These are phyloP conservation scores for Terfezia claveryi DNA, from an alignment of 495 filamentous ascomycete species.

Conservation along the genomic window DNA sequence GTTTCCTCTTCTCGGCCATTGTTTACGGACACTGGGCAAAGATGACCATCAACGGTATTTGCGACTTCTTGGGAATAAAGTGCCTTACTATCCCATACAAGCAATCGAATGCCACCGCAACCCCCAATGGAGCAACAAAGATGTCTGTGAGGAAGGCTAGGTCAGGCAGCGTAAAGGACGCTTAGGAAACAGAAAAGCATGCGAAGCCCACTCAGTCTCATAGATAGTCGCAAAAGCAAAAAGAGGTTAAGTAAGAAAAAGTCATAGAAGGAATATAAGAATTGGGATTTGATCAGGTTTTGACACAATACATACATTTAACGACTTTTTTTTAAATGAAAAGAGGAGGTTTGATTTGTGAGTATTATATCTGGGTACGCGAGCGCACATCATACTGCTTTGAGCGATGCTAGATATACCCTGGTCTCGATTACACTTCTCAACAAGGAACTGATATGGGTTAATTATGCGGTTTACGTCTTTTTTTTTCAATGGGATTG, in stretches of 20 bases:
- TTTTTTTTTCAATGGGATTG: not conserved
- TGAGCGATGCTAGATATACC: not conserved
- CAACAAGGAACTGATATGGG: too few relatives aligned
- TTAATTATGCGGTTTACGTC: not conserved
- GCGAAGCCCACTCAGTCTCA: not conserved
- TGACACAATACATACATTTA: not conserved
- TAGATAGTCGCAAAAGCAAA: not conserved
- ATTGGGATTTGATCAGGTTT: too few relatives aligned
- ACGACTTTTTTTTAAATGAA: not conserved
- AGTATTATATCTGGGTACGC: not conserved
- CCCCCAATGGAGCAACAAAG: not conserved
- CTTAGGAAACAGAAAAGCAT: not conserved
- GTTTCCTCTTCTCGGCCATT: slow-evolving; percentile 57
- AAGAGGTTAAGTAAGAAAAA: too few relatives aligned
- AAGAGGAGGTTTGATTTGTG: not conserved
- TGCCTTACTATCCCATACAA: slow-evolving; percentile 68
- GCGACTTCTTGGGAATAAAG: slow-evolving; percentile 75
- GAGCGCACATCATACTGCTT: not conserved
- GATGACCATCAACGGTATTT: slow-evolving; percentile 78
- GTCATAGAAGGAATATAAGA: too few relatives aligned
- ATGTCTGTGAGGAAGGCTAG: not conserved
- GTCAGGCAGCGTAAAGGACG: not conserved
- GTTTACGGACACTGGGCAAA: slow-evolving; percentile 84
- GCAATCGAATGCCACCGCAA: slow-evolving; percentile 14
- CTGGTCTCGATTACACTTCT: not conserved